Evolutionary conservation across 495 filamentous ascomycete genomes (phyloP).

Genomic region (Xylaria venustula): DNA sequence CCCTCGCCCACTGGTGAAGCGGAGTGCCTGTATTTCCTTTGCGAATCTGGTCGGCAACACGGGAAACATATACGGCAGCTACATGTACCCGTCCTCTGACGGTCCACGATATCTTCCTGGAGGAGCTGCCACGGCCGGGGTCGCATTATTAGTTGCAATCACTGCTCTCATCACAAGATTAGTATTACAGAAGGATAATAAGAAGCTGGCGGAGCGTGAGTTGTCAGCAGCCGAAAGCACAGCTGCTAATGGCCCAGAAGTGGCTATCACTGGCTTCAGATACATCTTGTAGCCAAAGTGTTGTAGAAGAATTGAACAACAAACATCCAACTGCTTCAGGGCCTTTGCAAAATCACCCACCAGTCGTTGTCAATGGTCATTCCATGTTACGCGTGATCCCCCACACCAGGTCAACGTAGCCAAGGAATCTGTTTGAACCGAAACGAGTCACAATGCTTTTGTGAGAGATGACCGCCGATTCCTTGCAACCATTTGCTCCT

Average conservation of each 20-base stretch:
- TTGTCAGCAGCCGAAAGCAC: constrained; percentile 20
- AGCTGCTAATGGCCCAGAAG: neutral
- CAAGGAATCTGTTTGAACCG: neutral
- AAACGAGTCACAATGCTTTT: too few relatives aligned
- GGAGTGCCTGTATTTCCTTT: constrained; percentile 52
- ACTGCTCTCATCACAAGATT: constrained; percentile 43
- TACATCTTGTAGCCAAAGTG: constrained; percentile 23
- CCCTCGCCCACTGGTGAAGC: constrained; percentile 52
- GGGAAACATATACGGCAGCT: constrained; percentile 55
- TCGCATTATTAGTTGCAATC: constrained; percentile 40
- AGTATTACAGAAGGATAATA: constrained; percentile 48
- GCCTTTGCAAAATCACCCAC: neutral
- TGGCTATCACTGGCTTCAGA: constrained; percentile 19
- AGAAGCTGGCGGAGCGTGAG: constrained; percentile 47
- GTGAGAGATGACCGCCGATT: too few relatives aligned
- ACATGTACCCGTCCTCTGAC: constrained; percentile 52
- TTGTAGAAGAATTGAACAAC: neutral
- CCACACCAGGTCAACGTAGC: neutral
- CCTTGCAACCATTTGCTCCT: too few relatives aligned
- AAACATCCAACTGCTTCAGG: too few relatives aligned
- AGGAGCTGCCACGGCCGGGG: constrained; percentile 45
- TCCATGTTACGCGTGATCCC: neutral
- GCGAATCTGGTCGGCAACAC: constrained; percentile 55
- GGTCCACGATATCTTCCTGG: constrained; percentile 50
- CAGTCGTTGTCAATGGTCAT: neutral